Percentiles rank a stretch among this genome's conserved stretches.
Conservation (phyloP, 495 filamentous ascomycete species). For the Trichoderma erinaceum region DNA sequence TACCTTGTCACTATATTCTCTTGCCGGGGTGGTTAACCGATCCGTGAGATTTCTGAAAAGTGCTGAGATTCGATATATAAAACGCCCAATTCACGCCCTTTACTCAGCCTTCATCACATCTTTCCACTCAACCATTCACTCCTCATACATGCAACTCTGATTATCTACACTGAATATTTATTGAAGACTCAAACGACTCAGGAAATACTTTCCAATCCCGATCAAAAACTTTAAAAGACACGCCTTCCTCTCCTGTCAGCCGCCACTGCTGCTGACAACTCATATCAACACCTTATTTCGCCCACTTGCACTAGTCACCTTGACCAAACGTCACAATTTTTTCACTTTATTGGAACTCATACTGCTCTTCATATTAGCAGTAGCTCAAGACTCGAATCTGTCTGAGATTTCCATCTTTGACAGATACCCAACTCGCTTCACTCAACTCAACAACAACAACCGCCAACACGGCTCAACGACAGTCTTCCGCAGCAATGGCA, state of each 20-base stretch:
- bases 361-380: background rate
- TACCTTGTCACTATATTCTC: too few species aligned
- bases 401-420: background rate
- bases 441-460: background rate
- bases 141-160: too few species aligned
- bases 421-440: background rate
- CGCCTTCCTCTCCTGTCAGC: slow-evolving; percentile 5
- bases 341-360: background rate
- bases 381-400: background rate
- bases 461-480: background rate
- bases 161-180: too few species aligned
- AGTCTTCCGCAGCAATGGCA: slow-evolving; percentile 30
- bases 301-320: background rate
- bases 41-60: too few species aligned
- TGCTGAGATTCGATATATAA: too few species aligned
- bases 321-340: background rate
- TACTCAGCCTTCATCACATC: too few species aligned
- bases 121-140: too few species aligned
- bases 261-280: background rate
- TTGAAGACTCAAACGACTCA: background rate
- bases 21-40: too few species aligned
- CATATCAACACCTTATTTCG: background rate
- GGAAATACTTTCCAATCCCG: background rate
- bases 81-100: too few species aligned
- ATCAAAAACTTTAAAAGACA: background rate